Conservation (phyloP, 108 stramenopile genomes). For the Bacterosira constricta region DNA sequence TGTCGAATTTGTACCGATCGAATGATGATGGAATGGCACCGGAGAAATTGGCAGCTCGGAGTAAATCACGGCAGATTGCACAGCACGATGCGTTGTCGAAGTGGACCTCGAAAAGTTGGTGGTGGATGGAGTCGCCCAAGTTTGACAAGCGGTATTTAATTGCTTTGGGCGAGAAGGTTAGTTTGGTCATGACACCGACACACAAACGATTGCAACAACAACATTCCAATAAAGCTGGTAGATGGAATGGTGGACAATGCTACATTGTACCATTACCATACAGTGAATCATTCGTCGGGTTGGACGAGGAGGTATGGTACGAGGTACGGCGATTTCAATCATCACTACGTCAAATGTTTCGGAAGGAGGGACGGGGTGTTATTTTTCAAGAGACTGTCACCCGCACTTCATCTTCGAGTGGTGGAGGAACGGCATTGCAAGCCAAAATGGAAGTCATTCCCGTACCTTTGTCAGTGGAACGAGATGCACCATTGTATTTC, state of each 20-base stretch:
- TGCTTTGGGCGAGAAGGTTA: constrained; percentile 68
- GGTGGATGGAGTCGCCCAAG: constrained; percentile 76
- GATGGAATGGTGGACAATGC: constrained; percentile 29
- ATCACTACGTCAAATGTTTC: constrained; percentile 61
- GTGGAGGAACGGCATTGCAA: constrained; percentile 50
- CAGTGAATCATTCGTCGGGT: constrained; percentile 58
- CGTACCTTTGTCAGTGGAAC: constrained; percentile 48
- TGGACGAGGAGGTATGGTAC: constrained; percentile 70
- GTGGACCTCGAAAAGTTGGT: constrained; percentile 64
- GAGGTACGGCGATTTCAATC: constrained; percentile 68
- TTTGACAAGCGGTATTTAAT: constrained; percentile 70
- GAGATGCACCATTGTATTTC: constrained; percentile 80
- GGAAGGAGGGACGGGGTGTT: constrained; percentile 50
- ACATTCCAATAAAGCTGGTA: not conserved
- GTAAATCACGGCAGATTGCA: constrained; percentile 55
- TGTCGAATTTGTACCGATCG: constrained; percentile 33
- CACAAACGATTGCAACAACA: constrained; percentile 50
- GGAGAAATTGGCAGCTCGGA: not conserved
- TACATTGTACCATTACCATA: constrained; percentile 45
- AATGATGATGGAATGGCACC: constrained; percentile 29
- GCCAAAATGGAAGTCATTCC: constrained; percentile 74
- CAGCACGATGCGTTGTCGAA: constrained; percentile 50
- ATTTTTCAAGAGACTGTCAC: constrained; percentile 75
- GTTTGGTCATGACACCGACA: constrained; percentile 68
- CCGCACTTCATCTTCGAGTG: constrained; percentile 26